These are phyloP conservation scores for Puccinia coronata DNA, from an alignment of 1,284 basidiomycete species.

Conservation along the genomic window DNA sequence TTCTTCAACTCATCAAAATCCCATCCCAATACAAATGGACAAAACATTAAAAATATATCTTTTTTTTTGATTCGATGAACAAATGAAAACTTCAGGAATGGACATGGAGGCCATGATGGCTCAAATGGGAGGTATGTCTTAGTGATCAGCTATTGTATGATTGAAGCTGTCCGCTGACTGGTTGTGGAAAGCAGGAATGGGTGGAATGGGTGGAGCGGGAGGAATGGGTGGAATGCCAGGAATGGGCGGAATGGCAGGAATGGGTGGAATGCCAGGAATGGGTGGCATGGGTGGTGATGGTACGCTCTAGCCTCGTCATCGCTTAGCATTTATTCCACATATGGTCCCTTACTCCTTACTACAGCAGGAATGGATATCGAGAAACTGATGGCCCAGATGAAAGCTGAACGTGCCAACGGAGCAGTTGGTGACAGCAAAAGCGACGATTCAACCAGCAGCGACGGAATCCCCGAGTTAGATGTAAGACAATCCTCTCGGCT, in stretches of 20 bases:
- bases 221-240: constrained; percentile 4
- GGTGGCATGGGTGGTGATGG: background rate
- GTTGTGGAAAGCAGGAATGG: background rate
- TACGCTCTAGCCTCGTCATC: background rate
- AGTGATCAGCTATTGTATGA: background rate
- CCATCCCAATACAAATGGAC: background rate
- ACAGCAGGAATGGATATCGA: constrained; percentile 33
- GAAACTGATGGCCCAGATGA: constrained; percentile 43
- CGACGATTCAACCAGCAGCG: constrained; percentile 37
- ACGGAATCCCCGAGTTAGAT: constrained; percentile 40
- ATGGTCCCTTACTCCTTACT: background rate
- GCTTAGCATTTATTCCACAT: background rate
- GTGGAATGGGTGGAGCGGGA: constrained; percentile 30
- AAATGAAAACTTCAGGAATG: constrained; percentile 28
- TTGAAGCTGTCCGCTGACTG: background rate
- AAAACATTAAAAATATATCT: background rate
- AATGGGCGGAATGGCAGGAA: background rate
- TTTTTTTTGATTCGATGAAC: background rate
- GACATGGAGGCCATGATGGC: constrained; percentile 48
- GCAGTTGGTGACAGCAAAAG: constrained; percentile 22
- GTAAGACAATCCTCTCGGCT: background rate
- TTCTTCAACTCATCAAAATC: background rate
- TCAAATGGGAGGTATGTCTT: constrained; percentile 38
- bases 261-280: background rate
- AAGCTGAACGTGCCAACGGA: constrained; percentile 3